Evolutionary conservation across 1,284 basidiomycete species (phyloP).

Genomic region (Cryptococcus depauperatus): DNA sequence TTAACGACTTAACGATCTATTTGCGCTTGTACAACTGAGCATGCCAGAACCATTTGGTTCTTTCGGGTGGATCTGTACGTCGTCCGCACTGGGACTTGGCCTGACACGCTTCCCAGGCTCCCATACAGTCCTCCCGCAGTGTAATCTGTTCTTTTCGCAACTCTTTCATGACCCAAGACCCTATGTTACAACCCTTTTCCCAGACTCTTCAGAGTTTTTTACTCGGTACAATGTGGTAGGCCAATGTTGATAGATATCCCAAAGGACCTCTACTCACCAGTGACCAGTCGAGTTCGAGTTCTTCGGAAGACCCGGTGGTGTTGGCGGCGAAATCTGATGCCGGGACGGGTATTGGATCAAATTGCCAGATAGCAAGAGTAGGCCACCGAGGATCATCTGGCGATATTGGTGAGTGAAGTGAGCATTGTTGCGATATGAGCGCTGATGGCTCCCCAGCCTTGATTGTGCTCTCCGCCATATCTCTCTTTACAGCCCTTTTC

Average conservation of each 20-base stretch:
- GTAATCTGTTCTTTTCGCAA: constrained; percentile 47
- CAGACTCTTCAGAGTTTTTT: constrained; percentile 24
- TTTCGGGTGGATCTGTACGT: constrained; percentile 41
- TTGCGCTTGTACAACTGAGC: too few relatives aligned
- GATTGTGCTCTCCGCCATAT: constrained; percentile 33
- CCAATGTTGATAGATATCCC: too few relatives aligned
- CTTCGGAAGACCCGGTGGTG: constrained; percentile 28
- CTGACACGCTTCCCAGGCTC: constrained; percentile 18
- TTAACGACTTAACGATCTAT: too few relatives aligned
- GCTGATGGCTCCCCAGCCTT: constrained; percentile 21
- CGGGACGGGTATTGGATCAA: constrained; percentile 33
- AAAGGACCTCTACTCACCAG: background rate
- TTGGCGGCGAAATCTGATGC: constrained; percentile 21
- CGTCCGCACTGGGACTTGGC: background rate
- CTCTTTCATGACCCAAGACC: constrained; percentile 25
- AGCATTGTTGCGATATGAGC: background rate
- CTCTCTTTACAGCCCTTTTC: constrained; percentile 21
- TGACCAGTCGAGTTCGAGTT: constrained; percentile 13
- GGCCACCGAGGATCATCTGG: constrained; percentile 32
- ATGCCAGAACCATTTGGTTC: constrained; percentile 41
- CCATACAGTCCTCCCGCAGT: constrained; percentile 42
- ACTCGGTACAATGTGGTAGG: constrained; percentile 28
- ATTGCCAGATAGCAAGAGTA: constrained; percentile 35
- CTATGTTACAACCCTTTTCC: constrained; percentile 32
- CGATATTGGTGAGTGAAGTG: constrained; percentile 34